phyloP scores from a whole-genome alignment of 345 rosid genomes.

The Orychophragmus violaceus region DNA sequence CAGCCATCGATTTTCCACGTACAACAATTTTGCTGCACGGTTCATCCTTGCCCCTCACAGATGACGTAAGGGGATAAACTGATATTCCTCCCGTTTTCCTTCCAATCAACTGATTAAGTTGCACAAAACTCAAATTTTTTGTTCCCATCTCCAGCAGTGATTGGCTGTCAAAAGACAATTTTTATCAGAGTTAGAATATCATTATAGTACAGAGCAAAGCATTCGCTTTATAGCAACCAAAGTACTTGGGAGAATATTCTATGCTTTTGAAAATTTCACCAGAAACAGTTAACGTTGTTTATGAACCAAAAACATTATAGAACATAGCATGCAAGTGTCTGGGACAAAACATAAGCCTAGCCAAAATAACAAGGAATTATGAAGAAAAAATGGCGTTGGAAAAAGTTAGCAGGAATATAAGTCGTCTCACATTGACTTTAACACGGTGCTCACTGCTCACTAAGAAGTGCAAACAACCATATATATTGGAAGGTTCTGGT shows the following conservation, averaged over 20 bases:
- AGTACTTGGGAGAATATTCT: no score
- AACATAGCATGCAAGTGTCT: no score
- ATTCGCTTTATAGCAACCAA: no score
- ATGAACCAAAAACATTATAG: no score
- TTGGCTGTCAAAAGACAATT: constrained; percentile 52
- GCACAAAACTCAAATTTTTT: constrained; percentile 80
- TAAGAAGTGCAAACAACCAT: background rate
- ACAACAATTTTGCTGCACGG: constrained; percentile 78
- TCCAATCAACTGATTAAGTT: constrained; percentile 96
- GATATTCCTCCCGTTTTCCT: constrained; percentile 98
- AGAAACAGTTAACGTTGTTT: no score
- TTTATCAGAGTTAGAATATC: no score
- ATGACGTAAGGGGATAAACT: constrained; percentile 85
- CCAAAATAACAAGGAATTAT: no score
- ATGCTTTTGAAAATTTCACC: no score
- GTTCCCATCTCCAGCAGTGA: constrained; percentile 97
- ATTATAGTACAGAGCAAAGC: no score
- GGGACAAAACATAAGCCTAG: background rate
- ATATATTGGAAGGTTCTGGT: background rate
- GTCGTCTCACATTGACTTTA: background rate
- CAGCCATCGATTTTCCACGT: constrained; percentile 96
- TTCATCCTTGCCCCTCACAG: constrained; percentile 62
- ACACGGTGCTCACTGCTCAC: background rate
- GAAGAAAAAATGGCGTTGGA: background rate
- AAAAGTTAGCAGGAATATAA: background rate